Conservation (phyloP, 2,329 filamentous ascomycete genomes). For the Thielaviopsis ethacetica region DNA sequence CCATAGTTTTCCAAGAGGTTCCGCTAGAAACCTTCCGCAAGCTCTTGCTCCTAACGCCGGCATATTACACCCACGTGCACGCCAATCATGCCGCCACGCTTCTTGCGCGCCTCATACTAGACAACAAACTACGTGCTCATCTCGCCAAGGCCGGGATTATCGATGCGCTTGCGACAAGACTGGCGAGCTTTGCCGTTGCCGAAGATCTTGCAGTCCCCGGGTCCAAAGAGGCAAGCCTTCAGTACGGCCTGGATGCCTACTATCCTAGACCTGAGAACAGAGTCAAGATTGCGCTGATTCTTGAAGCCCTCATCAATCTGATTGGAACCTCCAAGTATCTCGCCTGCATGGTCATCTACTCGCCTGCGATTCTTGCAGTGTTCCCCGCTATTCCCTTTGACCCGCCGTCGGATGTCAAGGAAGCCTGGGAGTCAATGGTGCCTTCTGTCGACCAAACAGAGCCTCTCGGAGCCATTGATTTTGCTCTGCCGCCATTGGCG, state of each 20-base stretch:
- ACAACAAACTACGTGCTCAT: conserved; percentile 1
- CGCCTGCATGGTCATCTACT: conserved; percentile 53
- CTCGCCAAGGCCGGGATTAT: conserved; percentile 58
- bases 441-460: conserved; percentile 5
- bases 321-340: conserved; percentile 66
- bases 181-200: conserved; percentile 54
- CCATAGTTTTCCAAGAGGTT: background rate
- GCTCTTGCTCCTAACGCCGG: background rate
- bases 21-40: background rate
- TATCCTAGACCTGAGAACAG: conserved; percentile 46
- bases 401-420: background rate
- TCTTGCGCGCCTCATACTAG: background rate
- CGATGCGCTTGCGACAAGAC: conserved; percentile 57
- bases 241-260: conserved; percentile 36
- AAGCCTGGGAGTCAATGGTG: conserved; percentile 2
- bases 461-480: conserved; percentile 42
- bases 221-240: conserved; percentile 37
- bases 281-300: conserved; percentile 47
- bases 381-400: conserved; percentile 41
- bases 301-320: conserved; percentile 64
- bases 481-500: conserved; percentile 42
- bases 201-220: conserved; percentile 53
- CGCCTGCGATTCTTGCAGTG: conserved; percentile 51
- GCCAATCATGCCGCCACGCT: conserved; percentile 1
- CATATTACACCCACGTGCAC: background rate